Evolutionary conservation across 1,284 basidiomycete species (phyloP).

Genomic region (Ganoderma lucidum): DNA sequence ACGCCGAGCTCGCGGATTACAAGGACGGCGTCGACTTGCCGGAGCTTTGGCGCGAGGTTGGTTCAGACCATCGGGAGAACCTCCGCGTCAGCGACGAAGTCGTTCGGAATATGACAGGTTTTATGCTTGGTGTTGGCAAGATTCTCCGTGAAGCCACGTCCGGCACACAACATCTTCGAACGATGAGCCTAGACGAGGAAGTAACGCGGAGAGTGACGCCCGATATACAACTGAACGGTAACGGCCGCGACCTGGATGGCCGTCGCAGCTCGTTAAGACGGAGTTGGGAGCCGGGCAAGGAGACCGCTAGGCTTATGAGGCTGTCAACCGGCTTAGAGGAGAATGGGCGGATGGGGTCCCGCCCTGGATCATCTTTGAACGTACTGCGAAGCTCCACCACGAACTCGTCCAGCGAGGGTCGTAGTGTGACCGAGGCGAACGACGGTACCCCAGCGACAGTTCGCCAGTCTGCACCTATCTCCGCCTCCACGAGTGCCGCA

Average conservation of each 20-base stretch:
- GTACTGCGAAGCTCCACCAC: slow-evolving; percentile 31
- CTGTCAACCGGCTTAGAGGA: slow-evolving; percentile 38
- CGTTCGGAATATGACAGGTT: slow-evolving; percentile 74
- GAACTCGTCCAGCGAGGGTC: slow-evolving; percentile 39
- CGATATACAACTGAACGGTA: slow-evolving; percentile 34
- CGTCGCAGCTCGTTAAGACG: slow-evolving; percentile 55
- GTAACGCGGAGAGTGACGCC: slow-evolving; percentile 38
- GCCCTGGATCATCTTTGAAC: slow-evolving; percentile 40
- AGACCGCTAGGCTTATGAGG: slow-evolving; percentile 33
- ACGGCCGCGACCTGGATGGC: slow-evolving; percentile 50
- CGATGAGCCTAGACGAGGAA: slow-evolving; percentile 58
- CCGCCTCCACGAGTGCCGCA: slow-evolving; percentile 41
- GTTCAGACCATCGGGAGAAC: slow-evolving; percentile 74
- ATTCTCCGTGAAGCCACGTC: slow-evolving; percentile 64
- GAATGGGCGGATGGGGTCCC: slow-evolving; percentile 27
- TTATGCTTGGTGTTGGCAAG: slow-evolving; percentile 75
- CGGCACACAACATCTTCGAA: slow-evolving; percentile 53
- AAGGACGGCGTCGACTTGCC: slow-evolving; percentile 49
- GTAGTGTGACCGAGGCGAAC: slow-evolving; percentile 34
- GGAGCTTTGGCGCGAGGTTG: slow-evolving; percentile 72
- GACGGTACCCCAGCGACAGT: slow-evolving; percentile 37
- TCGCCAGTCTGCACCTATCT: slow-evolving; percentile 28
- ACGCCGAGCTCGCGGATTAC: slow-evolving; percentile 67
- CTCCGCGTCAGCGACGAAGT: slow-evolving; percentile 78
- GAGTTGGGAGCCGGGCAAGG: slow-evolving; percentile 60